Evolutionary conservation across 768 basidiomycete species (phyloP).

Genomic region (Boletus huronensis): DNA sequence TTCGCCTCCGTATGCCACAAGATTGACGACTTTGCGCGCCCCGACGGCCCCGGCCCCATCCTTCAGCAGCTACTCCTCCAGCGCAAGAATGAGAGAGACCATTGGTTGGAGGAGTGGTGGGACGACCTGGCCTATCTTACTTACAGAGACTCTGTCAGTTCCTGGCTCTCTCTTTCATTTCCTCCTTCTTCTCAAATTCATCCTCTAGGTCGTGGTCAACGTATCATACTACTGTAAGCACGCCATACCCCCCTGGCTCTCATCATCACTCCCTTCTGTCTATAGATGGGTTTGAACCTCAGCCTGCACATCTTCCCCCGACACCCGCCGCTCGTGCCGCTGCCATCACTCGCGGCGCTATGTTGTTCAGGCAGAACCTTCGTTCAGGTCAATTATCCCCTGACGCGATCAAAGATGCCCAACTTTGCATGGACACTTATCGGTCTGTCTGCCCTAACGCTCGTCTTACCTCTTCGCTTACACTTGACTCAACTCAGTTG

Average conservation of each 20-base stretch:
- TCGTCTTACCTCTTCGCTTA: not conserved
- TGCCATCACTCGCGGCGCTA: constrained; percentile 60
- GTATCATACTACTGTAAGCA: constrained; percentile 89
- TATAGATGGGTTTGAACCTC: constrained; percentile 72
- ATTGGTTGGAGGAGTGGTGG: constrained; percentile 97
- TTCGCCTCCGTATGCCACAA: constrained; percentile 50
- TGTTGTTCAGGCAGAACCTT: constrained; percentile 69
- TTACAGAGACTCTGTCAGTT: constrained; percentile 78
- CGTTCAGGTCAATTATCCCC: constrained; percentile 63
- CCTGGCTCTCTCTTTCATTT: not conserved
- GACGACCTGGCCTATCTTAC: constrained; percentile 79
- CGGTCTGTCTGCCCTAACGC: constrained; percentile 40
- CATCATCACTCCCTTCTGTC: constrained; percentile 6
- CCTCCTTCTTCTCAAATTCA: not conserved
- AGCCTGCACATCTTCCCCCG: constrained; percentile 58
- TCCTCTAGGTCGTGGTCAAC: constrained; percentile 70
- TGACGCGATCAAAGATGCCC: constrained; percentile 63
- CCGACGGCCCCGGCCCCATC: constrained; percentile 41
- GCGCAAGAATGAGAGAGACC: constrained; percentile 50
- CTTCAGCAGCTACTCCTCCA: constrained; percentile 65
- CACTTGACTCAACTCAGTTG: constrained; percentile 46
- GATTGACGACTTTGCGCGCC: constrained; percentile 61
- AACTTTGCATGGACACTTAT: constrained; percentile 86
- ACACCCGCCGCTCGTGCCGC: constrained; percentile 67
- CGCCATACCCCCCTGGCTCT: not conserved